These are phyloP conservation scores for Boletus sensibilis DNA, from an alignment of 768 basidiomycete species.

Conservation along the genomic window DNA sequence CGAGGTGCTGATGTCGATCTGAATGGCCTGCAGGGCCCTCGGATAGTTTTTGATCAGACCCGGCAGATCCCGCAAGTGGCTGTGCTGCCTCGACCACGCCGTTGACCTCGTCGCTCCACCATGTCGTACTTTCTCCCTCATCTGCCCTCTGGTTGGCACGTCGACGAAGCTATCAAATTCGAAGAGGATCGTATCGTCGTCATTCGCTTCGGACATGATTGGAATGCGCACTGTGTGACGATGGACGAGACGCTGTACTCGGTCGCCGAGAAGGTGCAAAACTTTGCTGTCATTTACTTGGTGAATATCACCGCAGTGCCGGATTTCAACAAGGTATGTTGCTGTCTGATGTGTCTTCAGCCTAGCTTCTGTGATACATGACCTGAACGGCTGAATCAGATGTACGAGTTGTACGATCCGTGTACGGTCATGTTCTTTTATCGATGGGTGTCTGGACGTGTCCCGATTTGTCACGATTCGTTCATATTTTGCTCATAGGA, in stretches of 20 bases:
- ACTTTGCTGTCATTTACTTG: constrained; percentile 96
- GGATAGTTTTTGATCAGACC: not conserved
- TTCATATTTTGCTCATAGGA: constrained; percentile 45
- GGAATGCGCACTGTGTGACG: constrained; percentile 94
- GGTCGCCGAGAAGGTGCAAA: constrained; percentile 95
- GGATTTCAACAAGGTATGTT: constrained; percentile 91
- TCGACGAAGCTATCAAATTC: constrained; percentile 97
- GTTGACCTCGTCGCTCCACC: not conserved
- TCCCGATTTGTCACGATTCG: not conserved
- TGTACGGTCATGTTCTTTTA: constrained; percentile 99
- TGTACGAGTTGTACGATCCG: constrained; percentile 98
- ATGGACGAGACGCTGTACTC: constrained; percentile 97
- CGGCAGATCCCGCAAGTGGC: not conserved
- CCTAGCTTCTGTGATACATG: not conserved
- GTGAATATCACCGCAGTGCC: constrained; percentile 96
- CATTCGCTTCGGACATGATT: constrained; percentile 92
- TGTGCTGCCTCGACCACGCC: not conserved
- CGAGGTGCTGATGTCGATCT: no score
- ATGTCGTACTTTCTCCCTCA: constrained; percentile 94
- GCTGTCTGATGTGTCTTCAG: not conserved
- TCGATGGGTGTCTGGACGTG: constrained; percentile 52
- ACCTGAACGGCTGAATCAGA: constrained; percentile 46
- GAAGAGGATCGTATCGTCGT: constrained; percentile 96
- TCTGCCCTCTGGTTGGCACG: constrained; percentile 94
- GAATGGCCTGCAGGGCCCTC: constrained; percentile 1